Conservation (phyloP, 1,284 basidiomycete species). For the Laetiporus sulphureus region DNA sequence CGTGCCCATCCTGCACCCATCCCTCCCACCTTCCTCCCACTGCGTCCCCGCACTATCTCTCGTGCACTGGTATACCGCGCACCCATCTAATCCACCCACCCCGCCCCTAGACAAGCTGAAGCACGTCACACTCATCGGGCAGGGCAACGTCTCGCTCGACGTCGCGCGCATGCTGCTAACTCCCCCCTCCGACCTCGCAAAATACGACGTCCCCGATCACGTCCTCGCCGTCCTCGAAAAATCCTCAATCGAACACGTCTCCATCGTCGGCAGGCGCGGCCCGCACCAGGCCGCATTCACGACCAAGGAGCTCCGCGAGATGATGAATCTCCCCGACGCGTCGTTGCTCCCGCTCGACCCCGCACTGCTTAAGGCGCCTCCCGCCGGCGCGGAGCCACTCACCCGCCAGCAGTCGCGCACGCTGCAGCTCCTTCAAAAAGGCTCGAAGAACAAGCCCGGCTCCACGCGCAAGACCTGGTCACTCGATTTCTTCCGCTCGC, state of each 20-base stretch:
- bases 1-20: slow-evolving; percentile 49
- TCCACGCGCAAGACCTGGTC: slow-evolving; percentile 65
- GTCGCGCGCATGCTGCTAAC: slow-evolving; percentile 87
- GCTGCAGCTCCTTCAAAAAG: slow-evolving; percentile 62
- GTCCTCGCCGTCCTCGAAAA: slow-evolving; percentile 68
- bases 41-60: slow-evolving; percentile 80
- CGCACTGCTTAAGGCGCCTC: slow-evolving; percentile 33
- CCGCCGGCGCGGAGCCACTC: slow-evolving; percentile 26
- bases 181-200: slow-evolving; percentile 50
- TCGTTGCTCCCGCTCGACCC: slow-evolving; percentile 58
- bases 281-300: slow-evolving; percentile 91
- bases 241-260: slow-evolving; percentile 70
- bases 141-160: slow-evolving; percentile 96
- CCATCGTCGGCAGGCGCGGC: slow-evolving; percentile 82
- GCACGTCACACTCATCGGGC: slow-evolving; percentile 86
- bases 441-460: slow-evolving; percentile 46
- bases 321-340: slow-evolving; percentile 73
- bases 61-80: slow-evolving; percentile 97
- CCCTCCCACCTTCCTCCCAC: slow-evolving; percentile 42
- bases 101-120: slow-evolving; percentile 55
- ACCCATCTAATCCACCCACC: slow-evolving; percentile 59
- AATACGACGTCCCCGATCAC: slow-evolving; percentile 76
- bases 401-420: slow-evolving; percentile 65
- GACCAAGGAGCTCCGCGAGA: slow-evolving; percentile 90
- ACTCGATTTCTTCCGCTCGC: slow-evolving; percentile 76